Conservation (phyloP, 2,329 filamentous ascomycete species). For the Colletotrichum sp. region DNA sequence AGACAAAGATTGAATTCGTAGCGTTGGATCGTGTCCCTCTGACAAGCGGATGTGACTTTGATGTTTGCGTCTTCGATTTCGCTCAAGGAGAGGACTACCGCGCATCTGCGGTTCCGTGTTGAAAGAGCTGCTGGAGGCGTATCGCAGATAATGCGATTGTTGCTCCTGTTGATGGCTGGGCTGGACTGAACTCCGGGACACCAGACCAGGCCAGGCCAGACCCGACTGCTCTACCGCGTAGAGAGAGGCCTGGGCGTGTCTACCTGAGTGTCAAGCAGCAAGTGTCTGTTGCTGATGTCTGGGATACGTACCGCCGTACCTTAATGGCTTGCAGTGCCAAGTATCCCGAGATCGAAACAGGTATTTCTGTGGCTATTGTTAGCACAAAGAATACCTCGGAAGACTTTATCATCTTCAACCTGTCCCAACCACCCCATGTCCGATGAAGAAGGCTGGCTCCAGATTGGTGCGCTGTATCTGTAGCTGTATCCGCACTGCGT, state of each 20-base stretch:
- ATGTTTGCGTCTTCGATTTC: constrained; percentile 5
- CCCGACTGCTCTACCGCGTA: neutral
- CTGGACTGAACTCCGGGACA: constrained; percentile 9
- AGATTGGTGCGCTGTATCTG: constrained; percentile 15
- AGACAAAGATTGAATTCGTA: constrained; percentile 9
- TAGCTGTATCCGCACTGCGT: constrained; percentile 1
- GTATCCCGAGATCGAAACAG: neutral
- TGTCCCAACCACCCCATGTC: neutral
- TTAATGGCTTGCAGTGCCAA: neutral
- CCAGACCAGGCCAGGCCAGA: neutral
- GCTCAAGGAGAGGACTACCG: neutral
- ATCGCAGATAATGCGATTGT: neutral
- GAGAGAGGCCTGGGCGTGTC: neutral
- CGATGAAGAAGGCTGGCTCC: neutral
- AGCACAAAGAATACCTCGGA: neutral
- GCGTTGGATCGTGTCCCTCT: neutral
- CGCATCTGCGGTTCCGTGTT: neutral
- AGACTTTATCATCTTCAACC: neutral
- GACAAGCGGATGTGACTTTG: constrained; percentile 2
- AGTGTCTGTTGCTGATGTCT: neutral
- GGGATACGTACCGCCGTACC: neutral
- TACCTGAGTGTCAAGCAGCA: neutral
- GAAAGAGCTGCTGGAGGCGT: neutral
- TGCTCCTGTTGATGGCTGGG: neutral
- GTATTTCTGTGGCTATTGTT: neutral